phyloP scores from a whole-genome alignment of 2,329 filamentous ascomycete genomes.

The Penicillium sp. region DNA sequence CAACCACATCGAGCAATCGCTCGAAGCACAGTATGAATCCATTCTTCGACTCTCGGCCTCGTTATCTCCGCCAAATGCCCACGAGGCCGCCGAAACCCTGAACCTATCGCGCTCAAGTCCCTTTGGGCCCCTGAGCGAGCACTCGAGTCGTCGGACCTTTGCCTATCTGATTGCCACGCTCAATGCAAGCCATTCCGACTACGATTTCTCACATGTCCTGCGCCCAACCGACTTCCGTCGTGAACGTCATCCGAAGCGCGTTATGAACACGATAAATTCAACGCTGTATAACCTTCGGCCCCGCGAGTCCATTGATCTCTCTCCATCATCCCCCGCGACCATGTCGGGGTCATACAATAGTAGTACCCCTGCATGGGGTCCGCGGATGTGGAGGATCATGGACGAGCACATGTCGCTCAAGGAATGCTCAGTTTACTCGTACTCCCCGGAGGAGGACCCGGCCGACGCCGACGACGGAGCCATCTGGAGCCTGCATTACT shows the following conservation, averaged over 20 bases:
- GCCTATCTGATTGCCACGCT: constrained; percentile 94
- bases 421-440: constrained; percentile 84
- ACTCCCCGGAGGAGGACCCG: constrained; percentile 81
- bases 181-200: constrained; percentile 92
- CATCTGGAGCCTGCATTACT: constrained; percentile 93
- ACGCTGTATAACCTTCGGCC: constrained; percentile 83
- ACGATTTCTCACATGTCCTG: constrained; percentile 91
- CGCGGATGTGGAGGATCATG: constrained; percentile 84
- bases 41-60: constrained; percentile 80
- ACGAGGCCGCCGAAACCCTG: constrained; percentile 60
- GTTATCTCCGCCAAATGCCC: constrained; percentile 74
- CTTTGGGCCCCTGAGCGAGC: constrained; percentile 83
- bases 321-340: constrained; percentile 39
- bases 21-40: constrained; percentile 87
- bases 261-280: constrained; percentile 83
- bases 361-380: constrained; percentile 66
- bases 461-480: constrained; percentile 90
- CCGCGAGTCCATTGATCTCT: constrained; percentile 42
- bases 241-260: constrained; percentile 70
- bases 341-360: constrained; percentile 46
- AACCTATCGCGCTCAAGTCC: constrained; percentile 82
- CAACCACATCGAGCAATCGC: constrained; percentile 85
- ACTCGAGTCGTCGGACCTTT: constrained; percentile 84
- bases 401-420: constrained; percentile 92
- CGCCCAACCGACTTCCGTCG: constrained; percentile 84